phyloP scores from a whole-genome alignment of 768 basidiomycete genomes.

The Boletus tylopilopsis region DNA sequence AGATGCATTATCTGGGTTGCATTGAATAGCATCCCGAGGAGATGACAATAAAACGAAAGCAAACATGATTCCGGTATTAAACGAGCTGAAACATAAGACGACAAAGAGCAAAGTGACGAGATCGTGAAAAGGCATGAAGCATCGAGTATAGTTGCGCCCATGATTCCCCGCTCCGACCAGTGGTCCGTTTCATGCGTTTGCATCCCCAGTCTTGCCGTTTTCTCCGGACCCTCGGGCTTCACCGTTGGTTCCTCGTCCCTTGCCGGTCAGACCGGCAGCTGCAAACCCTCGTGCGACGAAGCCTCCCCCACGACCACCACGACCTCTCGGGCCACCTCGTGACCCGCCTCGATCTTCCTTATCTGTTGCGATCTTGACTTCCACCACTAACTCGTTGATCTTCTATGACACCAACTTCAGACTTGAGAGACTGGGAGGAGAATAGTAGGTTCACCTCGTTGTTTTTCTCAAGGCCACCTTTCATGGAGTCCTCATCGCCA shows the following conservation, averaged over 20 bases:
- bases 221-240: slow-evolving; percentile 28
- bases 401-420: slow-evolving; percentile 41
- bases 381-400: slow-evolving; percentile 61
- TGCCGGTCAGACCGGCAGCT: slow-evolving; percentile 59
- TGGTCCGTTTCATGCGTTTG: slow-evolving; percentile 19
- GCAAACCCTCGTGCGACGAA: slow-evolving; percentile 66
- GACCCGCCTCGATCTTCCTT: slow-evolving; percentile 39
- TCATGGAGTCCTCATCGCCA: slow-evolving; percentile 84
- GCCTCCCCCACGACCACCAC: slow-evolving; percentile 40
- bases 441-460: slow-evolving; percentile 49
- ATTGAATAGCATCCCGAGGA: slow-evolving; percentile 13
- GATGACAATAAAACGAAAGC: slow-evolving; percentile 22
- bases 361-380: slow-evolving; percentile 72
- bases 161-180: slow-evolving; percentile 15
- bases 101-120: slow-evolving; percentile 8
- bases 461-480: slow-evolving; percentile 69
- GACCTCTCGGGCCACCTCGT: slow-evolving; percentile 53
- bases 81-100: slow-evolving; percentile 12
- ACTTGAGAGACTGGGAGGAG: neutral
- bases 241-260: slow-evolving; percentile 30
- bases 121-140: slow-evolving; percentile 19
- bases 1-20: slow-evolving; percentile 19
- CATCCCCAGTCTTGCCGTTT: slow-evolving; percentile 25
- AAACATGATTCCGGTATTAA: slow-evolving; percentile 21
- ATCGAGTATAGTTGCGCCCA: slow-evolving; percentile 15